Evolutionary conservation across 306 rosid species (phyloP), one percentile per base, ranked within the genome.

Genomic region (Trichosanthes cucumerina): DNA sequence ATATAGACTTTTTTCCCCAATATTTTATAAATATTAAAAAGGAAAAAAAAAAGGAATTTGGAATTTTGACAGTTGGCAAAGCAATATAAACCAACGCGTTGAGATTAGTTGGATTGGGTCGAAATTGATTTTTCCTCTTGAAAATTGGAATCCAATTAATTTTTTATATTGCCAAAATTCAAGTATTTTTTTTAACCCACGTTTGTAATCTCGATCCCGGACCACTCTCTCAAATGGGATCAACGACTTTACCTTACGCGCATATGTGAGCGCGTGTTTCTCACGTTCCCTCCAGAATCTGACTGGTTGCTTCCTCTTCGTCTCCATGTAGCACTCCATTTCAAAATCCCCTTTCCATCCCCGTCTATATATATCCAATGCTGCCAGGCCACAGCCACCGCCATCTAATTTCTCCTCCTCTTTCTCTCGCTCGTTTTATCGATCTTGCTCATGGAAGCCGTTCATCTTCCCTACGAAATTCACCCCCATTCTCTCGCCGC

Each of bases 391-490:
- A 15, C 6, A 50, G 12, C 28, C 63, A 75, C 31, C 43, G 39
- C 4, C 39, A 33, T 52, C 33, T 1, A 4, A 11, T 6, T 11
- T 75, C 63, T 15, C 28, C 36, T 31, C 23, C 58, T 26, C 41
- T 72, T 28, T 4, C 34, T 75, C 47, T 56, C 47, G 28, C 11
- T 53, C 18, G 36, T 50, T 53, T 8, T 9, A 8, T 63, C 14
- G 56, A n/a, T 38, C 26, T 41, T 31, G 2, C 41, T 44, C 70
- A 77, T 77, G 80, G 72, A 77, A 77, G 54, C 70, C 26, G 24
- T 44, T 41, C 80, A 15, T 77, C 58, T 64, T 64, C 76, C 70
- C 79, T 46, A 31, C 52, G 73, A 81, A 65, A 70, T 41, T 56
- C 78, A 39, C 88, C 72, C 79, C 14, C 38, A 43, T 50, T 50